Evolutionary conservation across 2,329 filamentous ascomycete genomes (phyloP), one percentile per base, ranked within the genome.

Genomic region (Botrytis medusae): DNA sequence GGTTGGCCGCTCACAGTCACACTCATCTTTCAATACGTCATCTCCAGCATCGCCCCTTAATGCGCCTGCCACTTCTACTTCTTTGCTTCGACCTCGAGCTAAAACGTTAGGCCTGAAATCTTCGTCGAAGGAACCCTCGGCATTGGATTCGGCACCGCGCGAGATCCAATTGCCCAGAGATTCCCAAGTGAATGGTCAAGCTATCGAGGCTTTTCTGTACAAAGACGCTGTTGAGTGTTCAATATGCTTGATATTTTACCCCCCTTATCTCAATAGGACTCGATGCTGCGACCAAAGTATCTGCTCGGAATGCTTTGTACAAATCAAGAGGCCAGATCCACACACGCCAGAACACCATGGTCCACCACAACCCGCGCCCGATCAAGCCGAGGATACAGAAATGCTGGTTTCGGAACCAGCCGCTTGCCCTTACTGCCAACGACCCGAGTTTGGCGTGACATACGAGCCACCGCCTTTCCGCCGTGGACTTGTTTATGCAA

Each of bases 231-330:
- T 86, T 10, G 96, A 99, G 81, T 99, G 96, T 79, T 95, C 96
- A 8, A 97, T 99, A 75, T 99, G 96, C 84, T 97, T 98, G 81
- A 86, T 98, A 71, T 97, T 94, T 78, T 99, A 98, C 77, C 96
- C 96, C 0, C 94, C 94, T 5, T 97, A 97, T 80, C 87, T 99
- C 44, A 99, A 99, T 83, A 92, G 91, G 77, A 99, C 96, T 0
- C 88, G 96, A 77, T 99, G 96, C 81, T 99, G 96, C 82, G 94
- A 97, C 79, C 96, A 99, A 81, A 87, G 93, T 9, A 98, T 99
- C 75, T 99, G 96, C 83, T 98, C 95, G 60, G 96, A 99, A 84
- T 99, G 96, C 82, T 99, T 99, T 79, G 96, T 99, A 6, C 96
- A 99, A 82, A 99, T 99, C 81, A 98, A 98, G 82, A 90, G 96